Evolutionary conservation across 1,284 basidiomycete genomes (phyloP).

Genomic region (Sporisorium reilianum): DNA sequence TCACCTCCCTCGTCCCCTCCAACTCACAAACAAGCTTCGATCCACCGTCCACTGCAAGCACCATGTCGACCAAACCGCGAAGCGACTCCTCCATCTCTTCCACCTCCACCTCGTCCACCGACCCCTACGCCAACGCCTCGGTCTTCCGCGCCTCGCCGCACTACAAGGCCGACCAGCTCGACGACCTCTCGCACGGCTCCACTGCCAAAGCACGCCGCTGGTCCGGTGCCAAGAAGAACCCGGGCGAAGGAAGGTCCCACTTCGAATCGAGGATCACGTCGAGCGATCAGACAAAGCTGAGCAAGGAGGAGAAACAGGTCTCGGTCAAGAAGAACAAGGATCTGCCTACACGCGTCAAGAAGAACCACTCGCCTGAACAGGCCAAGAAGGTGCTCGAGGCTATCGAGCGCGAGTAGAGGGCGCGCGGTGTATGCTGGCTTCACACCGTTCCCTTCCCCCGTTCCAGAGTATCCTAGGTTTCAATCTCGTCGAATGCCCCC

Average conservation of each 20-base stretch:
- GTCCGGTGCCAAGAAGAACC: slow-evolving; percentile 43
- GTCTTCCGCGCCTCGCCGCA: slow-evolving; percentile 32
- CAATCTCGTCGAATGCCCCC: background rate
- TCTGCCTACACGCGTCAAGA: slow-evolving; percentile 36
- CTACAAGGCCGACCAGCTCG: slow-evolving; percentile 43
- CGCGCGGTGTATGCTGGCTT: background rate
- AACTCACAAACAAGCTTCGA: background rate
- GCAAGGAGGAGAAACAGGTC: slow-evolving; percentile 23
- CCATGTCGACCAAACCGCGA: slow-evolving; percentile 44
- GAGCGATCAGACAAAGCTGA: slow-evolving; percentile 17
- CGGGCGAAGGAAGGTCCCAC: slow-evolving; percentile 36
- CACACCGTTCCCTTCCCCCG: background rate
- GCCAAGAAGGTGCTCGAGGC: slow-evolving; percentile 37
- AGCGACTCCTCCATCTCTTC: slow-evolving; percentile 29
- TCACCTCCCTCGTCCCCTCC: background rate
- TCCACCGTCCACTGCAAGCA: background rate
- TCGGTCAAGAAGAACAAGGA: slow-evolving; percentile 49
- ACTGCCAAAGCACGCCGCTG: slow-evolving; percentile 41
- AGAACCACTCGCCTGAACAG: slow-evolving; percentile 42
- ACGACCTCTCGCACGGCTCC: slow-evolving; percentile 46
- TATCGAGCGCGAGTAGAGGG: slow-evolving; percentile 10
- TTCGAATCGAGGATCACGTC: slow-evolving; percentile 22
- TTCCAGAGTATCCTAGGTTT: background rate
- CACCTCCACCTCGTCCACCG: slow-evolving; percentile 25
- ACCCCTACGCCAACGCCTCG: slow-evolving; percentile 42